These are phyloP conservation scores for Escovopsis sp. DNA, from an alignment of 2,329 filamentous ascomycete species.

Conservation along the genomic window DNA sequence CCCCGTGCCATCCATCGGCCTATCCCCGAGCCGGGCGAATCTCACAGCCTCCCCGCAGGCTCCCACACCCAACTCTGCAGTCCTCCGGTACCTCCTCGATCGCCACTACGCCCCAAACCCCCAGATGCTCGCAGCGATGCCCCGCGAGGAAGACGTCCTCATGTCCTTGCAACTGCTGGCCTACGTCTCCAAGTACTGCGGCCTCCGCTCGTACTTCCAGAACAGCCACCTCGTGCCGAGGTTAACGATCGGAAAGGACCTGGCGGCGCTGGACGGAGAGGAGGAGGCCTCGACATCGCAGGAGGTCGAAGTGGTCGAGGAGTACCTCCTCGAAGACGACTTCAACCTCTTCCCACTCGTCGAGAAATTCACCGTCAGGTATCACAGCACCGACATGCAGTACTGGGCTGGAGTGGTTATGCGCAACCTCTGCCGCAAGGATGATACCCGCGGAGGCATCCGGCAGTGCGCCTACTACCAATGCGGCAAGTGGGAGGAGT, in stretches of 20 bases:
- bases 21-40: constrained; percentile 58
- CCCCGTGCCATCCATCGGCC: constrained; percentile 48
- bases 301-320: constrained; percentile 50
- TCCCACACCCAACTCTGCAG: constrained; percentile 52
- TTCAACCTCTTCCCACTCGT: constrained; percentile 98
- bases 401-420: constrained; percentile 99
- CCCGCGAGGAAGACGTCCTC: constrained; percentile 89
- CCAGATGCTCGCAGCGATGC: constrained; percentile 77
- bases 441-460: constrained; percentile 86
- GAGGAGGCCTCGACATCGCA: constrained; percentile 27
- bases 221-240: constrained; percentile 84
- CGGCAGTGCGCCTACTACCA: constrained; percentile 96
- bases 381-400: constrained; percentile 94
- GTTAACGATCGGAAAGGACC: constrained; percentile 76
- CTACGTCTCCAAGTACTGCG: constrained; percentile 98
- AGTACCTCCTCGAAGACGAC: constrained; percentile 84
- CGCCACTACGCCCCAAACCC: constrained; percentile 53
- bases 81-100: constrained; percentile 68
- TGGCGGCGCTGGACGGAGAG: constrained; percentile 64
- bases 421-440: constrained; percentile 95
- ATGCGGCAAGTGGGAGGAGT: constrained; percentile 97
- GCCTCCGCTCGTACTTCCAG: constrained; percentile 88
- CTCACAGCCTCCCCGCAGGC: constrained; percentile 60
- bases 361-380: constrained; percentile 93
- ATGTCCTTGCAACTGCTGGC: constrained; percentile 95